A percentile compares a stretch with the other conserved stretches of the same genome.
These are phyloP conservation scores for Rhizophora apiculata DNA, from an alignment of 345 rosid species.

Conservation along the genomic window DNA sequence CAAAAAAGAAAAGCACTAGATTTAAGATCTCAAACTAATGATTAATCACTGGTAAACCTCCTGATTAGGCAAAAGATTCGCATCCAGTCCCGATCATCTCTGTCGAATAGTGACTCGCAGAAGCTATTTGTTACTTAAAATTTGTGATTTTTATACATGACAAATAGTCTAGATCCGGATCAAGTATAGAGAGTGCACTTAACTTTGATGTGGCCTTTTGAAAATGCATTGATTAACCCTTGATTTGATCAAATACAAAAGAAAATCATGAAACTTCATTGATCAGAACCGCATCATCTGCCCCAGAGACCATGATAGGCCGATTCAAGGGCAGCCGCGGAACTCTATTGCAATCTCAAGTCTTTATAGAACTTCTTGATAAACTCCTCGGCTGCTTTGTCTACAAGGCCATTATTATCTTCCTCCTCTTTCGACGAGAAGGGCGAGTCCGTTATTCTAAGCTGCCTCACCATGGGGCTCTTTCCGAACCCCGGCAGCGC, in stretches of 20 bases:
- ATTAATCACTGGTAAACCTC: background rate
- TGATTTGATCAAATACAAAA: too few relatives aligned
- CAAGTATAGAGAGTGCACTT: background rate
- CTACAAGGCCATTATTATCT: slow-evolving; percentile 52
- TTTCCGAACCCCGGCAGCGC: slow-evolving; percentile 54
- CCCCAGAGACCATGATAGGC: slow-evolving; percentile 50
- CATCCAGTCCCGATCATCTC: background rate
- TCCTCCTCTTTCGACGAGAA: slow-evolving; percentile 56
- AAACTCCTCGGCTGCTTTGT: slow-evolving; percentile 85
- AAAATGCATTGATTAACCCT: too few relatives aligned
- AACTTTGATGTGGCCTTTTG: too few relatives aligned
- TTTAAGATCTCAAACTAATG: background rate
- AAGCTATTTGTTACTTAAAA: background rate
- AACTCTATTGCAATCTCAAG: slow-evolving; percentile 50
- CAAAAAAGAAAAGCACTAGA: background rate
- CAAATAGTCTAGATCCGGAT: background rate
- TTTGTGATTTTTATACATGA: background rate
- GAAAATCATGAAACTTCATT: background rate
- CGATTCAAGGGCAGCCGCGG: slow-evolving; percentile 37
- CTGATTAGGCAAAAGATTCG: background rate
- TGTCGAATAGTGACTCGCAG: background rate
- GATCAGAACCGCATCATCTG: slow-evolving; percentile 20
- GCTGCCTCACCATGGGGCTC: slow-evolving; percentile 59
- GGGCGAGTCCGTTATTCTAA: slow-evolving; percentile 79
- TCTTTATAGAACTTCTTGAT: slow-evolving; percentile 72